A percentile compares a stretch with the other conserved stretches of the same genome.
phyloP scores from a whole-genome alignment of 2,329 filamentous ascomycete genomes.

The Botrytis fragariae region DNA sequence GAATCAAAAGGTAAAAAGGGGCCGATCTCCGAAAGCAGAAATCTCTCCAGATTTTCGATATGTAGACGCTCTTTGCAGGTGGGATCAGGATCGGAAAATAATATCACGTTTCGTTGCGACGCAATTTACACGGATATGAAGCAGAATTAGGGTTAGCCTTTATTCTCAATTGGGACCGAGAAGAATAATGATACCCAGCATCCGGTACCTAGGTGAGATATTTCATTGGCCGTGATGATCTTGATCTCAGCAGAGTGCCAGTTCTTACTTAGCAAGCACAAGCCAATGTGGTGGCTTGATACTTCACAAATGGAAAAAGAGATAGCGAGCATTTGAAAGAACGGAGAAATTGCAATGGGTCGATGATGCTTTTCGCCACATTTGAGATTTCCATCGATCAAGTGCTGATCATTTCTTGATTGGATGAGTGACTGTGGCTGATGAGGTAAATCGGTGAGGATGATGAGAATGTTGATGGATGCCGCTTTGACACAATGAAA shows the following conservation, averaged over 20 bases:
- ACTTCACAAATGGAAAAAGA: not conserved
- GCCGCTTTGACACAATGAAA: not conserved
- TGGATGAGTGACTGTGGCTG: not conserved
- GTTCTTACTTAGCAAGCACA: not conserved
- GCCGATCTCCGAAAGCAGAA: not conserved
- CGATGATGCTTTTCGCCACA: not conserved
- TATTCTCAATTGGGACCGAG: not conserved
- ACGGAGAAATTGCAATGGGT: not conserved
- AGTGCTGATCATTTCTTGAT: not conserved
- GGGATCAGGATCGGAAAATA: constrained; percentile 5
- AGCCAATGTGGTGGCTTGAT: not conserved
- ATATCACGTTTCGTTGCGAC: not conserved
- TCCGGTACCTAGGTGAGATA: not conserved
- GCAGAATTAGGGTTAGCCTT: not conserved
- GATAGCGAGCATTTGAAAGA: not conserved
- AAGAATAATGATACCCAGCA: not conserved
- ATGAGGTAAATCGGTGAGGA: not conserved
- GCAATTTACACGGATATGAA: not conserved
- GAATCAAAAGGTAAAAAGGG: not conserved
- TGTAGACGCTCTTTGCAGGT: constrained; percentile 8
- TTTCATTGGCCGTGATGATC: not conserved
- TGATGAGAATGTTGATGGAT: not conserved
- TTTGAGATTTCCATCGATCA: not conserved
- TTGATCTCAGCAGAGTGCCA: too few relatives aligned
- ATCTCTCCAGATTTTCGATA: constrained; percentile 10